Evolutionary conservation across 345 rosid genomes (phyloP), one percentile per base, ranked within the genome.

Genomic region (Isatis tinctoria): DNA sequence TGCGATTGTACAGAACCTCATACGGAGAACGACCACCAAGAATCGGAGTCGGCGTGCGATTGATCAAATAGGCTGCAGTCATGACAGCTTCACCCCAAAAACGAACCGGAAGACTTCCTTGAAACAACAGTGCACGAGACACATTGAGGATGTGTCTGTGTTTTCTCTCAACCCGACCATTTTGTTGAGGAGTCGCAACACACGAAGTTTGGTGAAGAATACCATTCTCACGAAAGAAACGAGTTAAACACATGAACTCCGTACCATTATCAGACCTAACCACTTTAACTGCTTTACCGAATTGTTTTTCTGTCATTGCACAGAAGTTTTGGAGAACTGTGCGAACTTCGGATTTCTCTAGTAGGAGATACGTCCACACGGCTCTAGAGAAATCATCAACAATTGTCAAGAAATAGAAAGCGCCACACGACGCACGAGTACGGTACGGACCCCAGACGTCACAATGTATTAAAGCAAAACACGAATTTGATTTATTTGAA

Each of bases 171-270:
- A 49, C 56, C 0, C 3, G 13, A 3, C 6, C 26, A 4, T 48
- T 48, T 9, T 41, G 47, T 5, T 41, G 47, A 0, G 47, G 47
- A 4, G 47, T 24, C 0, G 4, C 32, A 0, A 24, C 60, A 3
- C 39, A 56, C 0, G 60, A 30, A 1, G 60, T 56, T 4, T 56
- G 20, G 30, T 56, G 22, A 0, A 56, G 1, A 8, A 56, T 56
- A 1, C 39, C 37, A 2, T 18, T 4, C 4, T 4, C 3, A 0
- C 6, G 2, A 0, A 13, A 13, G 0, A 4, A 40, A 0, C 30
- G 4, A 0, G 27, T 4, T 0, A 49, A 6, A 22, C 56, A 49
- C 30, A 22, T 49, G 6, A 49, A 49, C 3, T 49, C n/a, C 0
- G 30, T 22, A 0, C 56, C 30, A 22, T 49, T 49, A 4, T 49